Conservation (phyloP, 257 asterid species). For the Thymus quinquecostatus region DNA sequence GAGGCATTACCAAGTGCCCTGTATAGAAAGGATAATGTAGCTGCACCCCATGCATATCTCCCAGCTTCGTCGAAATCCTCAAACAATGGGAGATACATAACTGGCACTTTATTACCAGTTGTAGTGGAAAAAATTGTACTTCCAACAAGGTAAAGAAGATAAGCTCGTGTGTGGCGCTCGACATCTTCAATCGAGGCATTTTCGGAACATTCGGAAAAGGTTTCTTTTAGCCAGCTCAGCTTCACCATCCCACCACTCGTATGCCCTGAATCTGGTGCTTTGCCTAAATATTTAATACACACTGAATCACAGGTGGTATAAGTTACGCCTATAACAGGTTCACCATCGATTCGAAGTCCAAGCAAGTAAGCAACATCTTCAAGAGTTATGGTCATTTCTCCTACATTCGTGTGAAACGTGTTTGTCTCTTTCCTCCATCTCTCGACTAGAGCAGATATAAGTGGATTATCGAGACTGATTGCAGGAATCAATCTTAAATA, state of each 20-base stretch:
- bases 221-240: conserved; percentile 95
- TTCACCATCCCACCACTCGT: conserved; percentile 74
- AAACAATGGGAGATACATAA: conserved; percentile 92
- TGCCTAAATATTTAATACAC: conserved; percentile 44
- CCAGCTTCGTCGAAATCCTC: conserved; percentile 92
- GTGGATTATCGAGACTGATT: conserved; percentile 79
- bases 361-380: conserved; percentile 94
- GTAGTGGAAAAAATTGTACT: conserved; percentile 95
- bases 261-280: conserved; percentile 45
- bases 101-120: conserved; percentile 96
- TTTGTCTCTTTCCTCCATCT: conserved; percentile 98
- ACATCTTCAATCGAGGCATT: conserved; percentile 72
- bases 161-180: conserved; percentile 80
- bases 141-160: conserved; percentile 92
- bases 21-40: conserved; percentile 83
- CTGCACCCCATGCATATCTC: conserved; percentile 98
- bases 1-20: conserved; percentile 97
- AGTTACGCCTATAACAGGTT: conserved; percentile 92
- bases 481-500: conserved; percentile 78
- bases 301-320: conserved; percentile 64
- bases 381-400: conserved; percentile 93
- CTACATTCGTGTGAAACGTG: conserved; percentile 86
- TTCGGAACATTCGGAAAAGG: conserved; percentile 72
- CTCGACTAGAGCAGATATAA: conserved; percentile 92
- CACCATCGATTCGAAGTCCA: conserved; percentile 91